Evolutionary conservation across 768 basidiomycete species (phyloP), one percentile per base, ranked within the genome.

Genomic region (Pisolithus albus): DNA sequence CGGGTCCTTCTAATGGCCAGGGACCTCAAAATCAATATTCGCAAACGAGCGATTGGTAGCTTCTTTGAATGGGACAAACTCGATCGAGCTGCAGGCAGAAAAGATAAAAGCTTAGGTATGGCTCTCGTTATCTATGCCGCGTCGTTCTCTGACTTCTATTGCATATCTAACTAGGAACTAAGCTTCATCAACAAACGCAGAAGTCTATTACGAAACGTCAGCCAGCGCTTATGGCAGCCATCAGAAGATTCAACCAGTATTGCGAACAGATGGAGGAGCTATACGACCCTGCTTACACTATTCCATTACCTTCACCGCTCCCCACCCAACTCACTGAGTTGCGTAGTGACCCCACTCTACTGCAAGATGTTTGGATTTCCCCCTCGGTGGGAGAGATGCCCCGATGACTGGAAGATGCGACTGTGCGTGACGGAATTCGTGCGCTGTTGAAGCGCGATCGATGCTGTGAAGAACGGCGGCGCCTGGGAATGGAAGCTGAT

Each of bases 11-110:
- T 75, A 1, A 57, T 71, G 50, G 68, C 66, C 4, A 59, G 63
- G 0, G 70, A 74, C 52, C 58, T 72, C 19, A 76, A 75, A 50
- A 70, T 72, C 24, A 72, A 69, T 46, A 69, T 74, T 5, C 53
- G 64, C 8, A 69, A 68, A 48, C 53, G 59, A 11, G 68, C 67
- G 0, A 61, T 72, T 10, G 61, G 63, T 0, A 63, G 62, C 16
- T 72, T 74, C 39, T 69, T 69, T 26, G 69, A 72, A 41, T 70
- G 67, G 66, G 70, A 74, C n/a, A 60, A 56, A 13, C 56, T 71
- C 2, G 67, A 72, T 48, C 65, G 62, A 24, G 69, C 72, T 13
- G 32, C 11, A 1, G 63, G 64, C 7, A 58, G 67, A 3, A 64
- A 70, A 1, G 34, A 53, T 3, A 56, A 68, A 7, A 52, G 68